phyloP scores from a whole-genome alignment of 225 moss, liverwort and hornwort genomes.

The Marchantia paleacea region DNA sequence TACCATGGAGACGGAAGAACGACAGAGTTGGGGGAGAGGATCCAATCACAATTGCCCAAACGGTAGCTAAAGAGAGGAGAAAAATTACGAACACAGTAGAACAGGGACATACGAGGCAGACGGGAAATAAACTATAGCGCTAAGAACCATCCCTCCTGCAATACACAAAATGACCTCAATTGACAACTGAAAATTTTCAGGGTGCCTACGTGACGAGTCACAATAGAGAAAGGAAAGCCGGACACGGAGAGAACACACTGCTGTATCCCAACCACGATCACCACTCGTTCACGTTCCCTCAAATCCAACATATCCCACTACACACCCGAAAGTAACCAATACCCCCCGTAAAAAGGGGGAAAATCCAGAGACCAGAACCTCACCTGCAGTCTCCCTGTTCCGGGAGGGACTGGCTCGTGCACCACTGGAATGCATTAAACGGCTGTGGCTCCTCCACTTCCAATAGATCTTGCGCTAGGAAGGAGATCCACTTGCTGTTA shows the following conservation, averaged over 20 bases:
- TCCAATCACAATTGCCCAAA: background rate
- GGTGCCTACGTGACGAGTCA: background rate
- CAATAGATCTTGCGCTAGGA: conserved; percentile 72
- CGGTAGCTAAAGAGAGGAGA: background rate
- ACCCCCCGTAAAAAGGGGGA: background rate
- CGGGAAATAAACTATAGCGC: background rate
- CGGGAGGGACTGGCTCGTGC: conserved; percentile 47
- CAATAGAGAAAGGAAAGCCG: background rate
- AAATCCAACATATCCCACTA: background rate
- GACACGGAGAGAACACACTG: background rate
- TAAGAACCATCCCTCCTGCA: background rate
- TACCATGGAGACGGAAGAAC: background rate
- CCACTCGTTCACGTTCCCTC: background rate
- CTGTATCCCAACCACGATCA: background rate
- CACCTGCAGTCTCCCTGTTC: conserved; percentile 87
- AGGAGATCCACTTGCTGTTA: conserved; percentile 91
- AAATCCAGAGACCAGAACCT: background rate
- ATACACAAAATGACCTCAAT: background rate
- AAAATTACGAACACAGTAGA: too few species aligned
- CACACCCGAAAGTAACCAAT: background rate
- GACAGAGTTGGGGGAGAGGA: background rate
- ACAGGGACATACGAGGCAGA: background rate
- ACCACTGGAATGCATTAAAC: conserved; percentile 80
- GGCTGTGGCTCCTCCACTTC: conserved; percentile 73
- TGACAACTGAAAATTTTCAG: background rate